phyloP scores from a whole-genome alignment of 352 stramenopile genomes.

The Phytophthora podocarpi region DNA sequence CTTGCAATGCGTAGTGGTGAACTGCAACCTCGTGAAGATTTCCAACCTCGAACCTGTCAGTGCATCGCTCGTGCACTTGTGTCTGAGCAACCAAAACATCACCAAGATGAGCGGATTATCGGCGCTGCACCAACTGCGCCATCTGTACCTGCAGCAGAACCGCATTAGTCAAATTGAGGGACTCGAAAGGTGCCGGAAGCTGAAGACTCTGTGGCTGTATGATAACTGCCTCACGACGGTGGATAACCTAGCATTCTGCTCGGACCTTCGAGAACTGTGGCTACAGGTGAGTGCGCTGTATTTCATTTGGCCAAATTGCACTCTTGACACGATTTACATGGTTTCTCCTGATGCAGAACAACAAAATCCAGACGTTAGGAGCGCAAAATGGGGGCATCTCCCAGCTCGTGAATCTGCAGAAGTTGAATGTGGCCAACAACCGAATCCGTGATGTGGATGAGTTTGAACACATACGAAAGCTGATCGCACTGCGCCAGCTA shows the following conservation, averaged over 20 bases:
- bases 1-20: constrained; percentile 50
- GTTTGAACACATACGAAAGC: constrained; percentile 59
- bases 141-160: constrained; percentile 87
- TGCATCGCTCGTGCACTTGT: constrained; percentile 76
- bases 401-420: constrained; percentile 72
- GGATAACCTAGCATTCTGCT: constrained; percentile 64
- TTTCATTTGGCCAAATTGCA: background rate
- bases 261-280: constrained; percentile 84
- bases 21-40: constrained; percentile 68
- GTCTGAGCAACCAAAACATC: constrained; percentile 75
- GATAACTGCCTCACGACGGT: constrained; percentile 68
- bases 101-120: constrained; percentile 55
- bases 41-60: constrained; percentile 55
- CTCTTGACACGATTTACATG: background rate
- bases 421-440: constrained; percentile 79
- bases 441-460: constrained; percentile 72
- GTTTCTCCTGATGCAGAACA: constrained; percentile 44
- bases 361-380: constrained; percentile 60
- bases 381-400: constrained; percentile 46
- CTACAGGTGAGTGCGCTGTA: constrained; percentile 49
- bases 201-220: constrained; percentile 83
- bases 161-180: constrained; percentile 78
- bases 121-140: constrained; percentile 61
- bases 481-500: constrained; percentile 64
- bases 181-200: constrained; percentile 69